Evolutionary conservation across 805 yeast genomes (phyloP).

Genomic region (Metschnikowia borealis): DNA sequence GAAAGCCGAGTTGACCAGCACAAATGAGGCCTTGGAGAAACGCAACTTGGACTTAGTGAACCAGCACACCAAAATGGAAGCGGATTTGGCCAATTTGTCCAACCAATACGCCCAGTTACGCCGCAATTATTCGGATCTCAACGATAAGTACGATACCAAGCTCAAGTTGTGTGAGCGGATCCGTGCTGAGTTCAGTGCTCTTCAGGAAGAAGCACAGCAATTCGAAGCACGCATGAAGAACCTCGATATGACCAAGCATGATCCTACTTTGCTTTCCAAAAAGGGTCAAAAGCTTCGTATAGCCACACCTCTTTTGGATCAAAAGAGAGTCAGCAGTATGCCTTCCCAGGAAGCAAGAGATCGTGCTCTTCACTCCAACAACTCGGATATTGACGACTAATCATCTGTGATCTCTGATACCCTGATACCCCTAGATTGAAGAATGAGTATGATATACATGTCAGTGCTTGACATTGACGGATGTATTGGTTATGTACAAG

Average conservation of each 20-base stretch:
- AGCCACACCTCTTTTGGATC: conserved; percentile 8
- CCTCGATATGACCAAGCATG: conserved; percentile 5
- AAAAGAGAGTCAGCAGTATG: conserved; percentile 10
- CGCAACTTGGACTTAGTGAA: neutral
- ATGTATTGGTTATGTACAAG: no score
- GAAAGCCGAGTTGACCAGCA: neutral
- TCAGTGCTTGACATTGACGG: neutral
- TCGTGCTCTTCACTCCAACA: conserved; percentile 7
- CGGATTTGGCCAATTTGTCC: conserved; percentile 58
- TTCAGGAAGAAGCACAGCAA: conserved; percentile 15
- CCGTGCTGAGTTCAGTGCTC: conserved; percentile 19
- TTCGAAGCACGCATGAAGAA: conserved; percentile 6
- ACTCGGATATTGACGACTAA: conserved; percentile 17
- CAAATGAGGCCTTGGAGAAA: neutral
- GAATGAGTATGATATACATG: conserved; percentile 1
- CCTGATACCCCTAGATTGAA: neutral
- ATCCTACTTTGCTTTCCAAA: conserved; percentile 22
- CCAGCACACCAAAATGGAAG: conserved; percentile 8
- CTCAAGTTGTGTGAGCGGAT: conserved; percentile 20
- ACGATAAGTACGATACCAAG: conserved; percentile 22
- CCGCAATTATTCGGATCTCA: conserved; percentile 32
- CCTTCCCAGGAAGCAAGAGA: conserved; percentile 6
- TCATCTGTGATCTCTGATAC: neutral
- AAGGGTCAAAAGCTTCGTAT: conserved; percentile 13
- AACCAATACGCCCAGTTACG: conserved; percentile 70